Evolutionary conservation across 352 stramenopile species (phyloP), one percentile per base, ranked within the genome.

Genomic region (Pythium rishiriense): DNA sequence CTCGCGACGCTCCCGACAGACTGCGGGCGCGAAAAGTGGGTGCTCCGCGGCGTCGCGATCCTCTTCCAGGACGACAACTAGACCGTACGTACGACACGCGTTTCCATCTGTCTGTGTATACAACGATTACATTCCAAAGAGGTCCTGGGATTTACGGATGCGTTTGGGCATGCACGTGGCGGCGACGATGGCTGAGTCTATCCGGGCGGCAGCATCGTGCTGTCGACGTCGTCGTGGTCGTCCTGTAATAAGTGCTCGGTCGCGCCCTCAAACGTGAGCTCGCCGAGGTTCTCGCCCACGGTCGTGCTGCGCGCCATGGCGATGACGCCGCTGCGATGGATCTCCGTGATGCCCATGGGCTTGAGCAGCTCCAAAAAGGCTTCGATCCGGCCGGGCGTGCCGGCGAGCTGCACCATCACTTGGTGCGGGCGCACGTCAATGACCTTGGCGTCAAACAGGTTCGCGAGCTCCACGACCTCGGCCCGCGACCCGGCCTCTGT

Each of bases 1-100:
- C 74, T 99, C 37, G 94, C 96, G 9, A 99, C 97, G 43, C 74
- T 99, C 24, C 96, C 95, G 42, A 98, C 94, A 1, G 82, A 94
- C 64, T 94, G 83, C 52, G 85, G 82, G 22, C 76, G 88, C 50
- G 87, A 96, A 35, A 98, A 98, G 73, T 99, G 97, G 97, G 88
- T 98, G 2, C 70, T 98, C 15, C 92, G 91, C 35, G 96, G 93
- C 55, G 96, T 98, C 39, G 94, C 93, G 8, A 78, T 99, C 22
- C 70, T 99, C 56, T 91, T 98, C 75, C 95, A 99, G 75, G 96
- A 94, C 59, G 95, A 99, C 79, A 94, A 97, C 72, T 98, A 96
- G n/a, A 58, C 10, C 11, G 14, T 17, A n/a, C 15, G 37, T 17
- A 35, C 24, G 37, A 35, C 25, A 31, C 5, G 5, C 14, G 37